These are phyloP conservation scores for Sugiyamaella novakii DNA, from an alignment of 1,139 yeast species.

Conservation along the genomic window DNA sequence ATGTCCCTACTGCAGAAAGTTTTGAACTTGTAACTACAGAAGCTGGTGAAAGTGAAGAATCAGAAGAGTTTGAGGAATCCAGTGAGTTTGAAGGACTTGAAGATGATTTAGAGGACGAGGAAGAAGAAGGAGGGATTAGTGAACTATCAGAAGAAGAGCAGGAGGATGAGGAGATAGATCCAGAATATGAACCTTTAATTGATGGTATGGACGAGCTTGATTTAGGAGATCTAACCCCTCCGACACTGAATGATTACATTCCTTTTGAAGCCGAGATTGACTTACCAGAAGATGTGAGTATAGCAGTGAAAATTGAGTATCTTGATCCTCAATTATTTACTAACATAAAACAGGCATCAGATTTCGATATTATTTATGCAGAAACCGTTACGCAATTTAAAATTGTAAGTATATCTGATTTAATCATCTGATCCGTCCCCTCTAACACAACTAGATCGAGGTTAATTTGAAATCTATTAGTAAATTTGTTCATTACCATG, in stretches of 20 bases:
- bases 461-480: neutral
- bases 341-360: conserved; percentile 13
- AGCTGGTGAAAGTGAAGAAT: conserved; percentile 5
- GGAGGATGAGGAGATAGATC: conserved; percentile 7
- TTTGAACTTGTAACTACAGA: neutral
- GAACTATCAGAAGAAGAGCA: conserved; percentile 14
- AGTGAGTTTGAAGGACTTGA: conserved; percentile 18
- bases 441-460: conserved; percentile 8
- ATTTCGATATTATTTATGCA: conserved; percentile 25
- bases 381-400: conserved; percentile 30
- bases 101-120: conserved; percentile 2
- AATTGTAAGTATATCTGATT: conserved; percentile 21
- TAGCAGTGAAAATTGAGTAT: neutral
- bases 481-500: neutral
- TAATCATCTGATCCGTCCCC: no score
- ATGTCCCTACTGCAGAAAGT: neutral
- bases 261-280: conserved; percentile 7
- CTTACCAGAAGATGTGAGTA: conserved; percentile 13
- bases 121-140: conserved; percentile 15
- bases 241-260: conserved; percentile 10
- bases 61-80: conserved; percentile 4
- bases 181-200: conserved; percentile 7
- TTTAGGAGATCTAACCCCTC: neutral
- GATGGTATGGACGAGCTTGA: conserved; percentile 3
- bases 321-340: neutral